Evolutionary conservation across 2,329 filamentous ascomycete genomes (phyloP).

Genomic region (Fusarium sp.): DNA sequence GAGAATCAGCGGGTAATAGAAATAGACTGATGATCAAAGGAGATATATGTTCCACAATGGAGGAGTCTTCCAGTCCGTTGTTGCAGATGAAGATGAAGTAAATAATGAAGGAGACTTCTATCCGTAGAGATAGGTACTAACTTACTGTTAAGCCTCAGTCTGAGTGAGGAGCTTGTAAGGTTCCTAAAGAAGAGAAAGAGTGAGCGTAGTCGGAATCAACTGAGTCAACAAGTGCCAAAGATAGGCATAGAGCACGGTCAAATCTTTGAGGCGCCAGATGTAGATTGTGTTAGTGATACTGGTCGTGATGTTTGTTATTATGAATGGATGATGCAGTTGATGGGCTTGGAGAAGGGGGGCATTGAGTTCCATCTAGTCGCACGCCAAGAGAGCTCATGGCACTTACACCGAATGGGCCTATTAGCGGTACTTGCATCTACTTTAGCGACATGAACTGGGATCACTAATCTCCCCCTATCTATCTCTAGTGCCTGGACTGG

Average conservation of each 20-base stretch:
- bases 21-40: slow-evolving; percentile 26
- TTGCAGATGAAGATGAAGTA: neutral
- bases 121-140: neutral
- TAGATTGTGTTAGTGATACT: slow-evolving; percentile 14
- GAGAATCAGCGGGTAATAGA: slow-evolving; percentile 33
- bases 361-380: slow-evolving; percentile 16
- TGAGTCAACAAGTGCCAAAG: slow-evolving; percentile 1
- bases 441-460: neutral
- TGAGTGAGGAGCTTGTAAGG: neutral
- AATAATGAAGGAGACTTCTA: neutral
- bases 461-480: neutral
- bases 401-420: slow-evolving; percentile 33
- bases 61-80: neutral
- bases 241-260: neutral
- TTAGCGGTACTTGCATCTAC: slow-evolving; percentile 5
- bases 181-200: slow-evolving; percentile 2
- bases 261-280: neutral
- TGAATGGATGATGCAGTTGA: slow-evolving; percentile 34
- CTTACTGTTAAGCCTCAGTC: neutral
- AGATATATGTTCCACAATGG: slow-evolving; percentile 2
- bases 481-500: neutral
- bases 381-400: slow-evolving; percentile 28
- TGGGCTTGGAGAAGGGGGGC: slow-evolving; percentile 18
- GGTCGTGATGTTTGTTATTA: slow-evolving; percentile 15
- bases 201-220: neutral